A percentile compares a stretch with the other conserved stretches of the same genome.
Evolutionary conservation across 257 asterid genomes (phyloP).

Genomic region (Solanum dulcamara): DNA sequence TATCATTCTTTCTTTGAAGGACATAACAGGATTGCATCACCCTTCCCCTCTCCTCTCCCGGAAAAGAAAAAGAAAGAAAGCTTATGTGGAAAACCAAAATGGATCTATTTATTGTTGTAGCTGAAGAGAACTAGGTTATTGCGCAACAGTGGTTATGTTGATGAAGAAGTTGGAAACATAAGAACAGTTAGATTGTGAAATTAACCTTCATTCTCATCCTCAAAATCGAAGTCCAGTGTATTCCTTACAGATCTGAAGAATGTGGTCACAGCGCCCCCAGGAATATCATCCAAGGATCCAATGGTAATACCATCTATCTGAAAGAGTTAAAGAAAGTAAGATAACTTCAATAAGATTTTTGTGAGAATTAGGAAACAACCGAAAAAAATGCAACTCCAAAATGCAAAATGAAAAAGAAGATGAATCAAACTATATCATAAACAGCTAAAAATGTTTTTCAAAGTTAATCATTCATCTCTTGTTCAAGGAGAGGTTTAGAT

Average conservation of each 20-base stretch:
- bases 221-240: constrained; percentile 87
- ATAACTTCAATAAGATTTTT: not conserved
- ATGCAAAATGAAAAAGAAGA: not conserved
- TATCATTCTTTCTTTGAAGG: not conserved
- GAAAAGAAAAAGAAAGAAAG: not conserved
- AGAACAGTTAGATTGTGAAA: not conserved
- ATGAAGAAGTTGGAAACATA: not conserved
- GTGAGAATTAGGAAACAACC: not conserved
- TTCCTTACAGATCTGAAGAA: constrained; percentile 72
- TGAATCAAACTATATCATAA: not conserved
- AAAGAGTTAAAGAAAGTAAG: constrained; percentile 2
- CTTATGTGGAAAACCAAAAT: not conserved
- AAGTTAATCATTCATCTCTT: not conserved
- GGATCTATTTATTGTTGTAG: not conserved
- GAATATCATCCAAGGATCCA: constrained; percentile 89
- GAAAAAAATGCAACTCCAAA: not conserved
- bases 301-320: constrained; percentile 72
- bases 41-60: not conserved
- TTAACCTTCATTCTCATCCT: constrained; percentile 92
- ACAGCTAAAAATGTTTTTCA: not conserved
- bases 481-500: not conserved
- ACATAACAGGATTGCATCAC: not conserved
- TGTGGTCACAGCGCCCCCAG: constrained; percentile 62
- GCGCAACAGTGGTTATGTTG: not conserved
- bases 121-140: not conserved